A percentile compares a stretch with the other conserved stretches of the same genome.
Conservation (phyloP, 1,284 basidiomycete species). For the Inonotus obliquus region DNA sequence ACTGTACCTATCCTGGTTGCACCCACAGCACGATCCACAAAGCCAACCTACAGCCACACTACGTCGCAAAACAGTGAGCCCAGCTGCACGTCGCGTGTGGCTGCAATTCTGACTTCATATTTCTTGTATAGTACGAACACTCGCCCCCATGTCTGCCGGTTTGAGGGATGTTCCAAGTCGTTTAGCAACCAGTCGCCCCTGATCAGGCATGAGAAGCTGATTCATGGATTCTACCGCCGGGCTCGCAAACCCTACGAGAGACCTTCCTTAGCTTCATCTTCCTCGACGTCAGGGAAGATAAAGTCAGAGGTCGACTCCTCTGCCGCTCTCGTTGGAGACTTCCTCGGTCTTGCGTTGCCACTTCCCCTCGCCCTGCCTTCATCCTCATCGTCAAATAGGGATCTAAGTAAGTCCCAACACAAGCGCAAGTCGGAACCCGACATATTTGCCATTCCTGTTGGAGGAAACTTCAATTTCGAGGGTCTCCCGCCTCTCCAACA, state of each 20-base stretch:
- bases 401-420: too few relatives aligned
- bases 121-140: background rate
- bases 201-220: slow-evolving; percentile 8
- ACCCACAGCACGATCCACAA: slow-evolving; percentile 8
- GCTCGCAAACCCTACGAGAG: background rate
- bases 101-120: background rate
- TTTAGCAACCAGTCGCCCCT: slow-evolving; percentile 1
- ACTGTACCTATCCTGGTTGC: slow-evolving; percentile 5
- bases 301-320: background rate
- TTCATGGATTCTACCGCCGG: background rate
- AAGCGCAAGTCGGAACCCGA: too few relatives aligned
- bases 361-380: too few relatives aligned
- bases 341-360: too few relatives aligned
- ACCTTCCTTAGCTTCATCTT: background rate
- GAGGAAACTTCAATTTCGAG: background rate
- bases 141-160: background rate
- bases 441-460: background rate
- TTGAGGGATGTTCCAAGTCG: background rate
- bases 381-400: too few relatives aligned
- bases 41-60: slow-evolving; percentile 7
- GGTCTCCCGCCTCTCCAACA: background rate
- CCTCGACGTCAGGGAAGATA: background rate
- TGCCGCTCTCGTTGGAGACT: too few relatives aligned
- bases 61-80: slow-evolving; percentile 16
- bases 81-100: background rate